Evolutionary conservation across 1,139 yeast genomes (phyloP).

Genomic region (Waltiozyma sp.): DNA sequence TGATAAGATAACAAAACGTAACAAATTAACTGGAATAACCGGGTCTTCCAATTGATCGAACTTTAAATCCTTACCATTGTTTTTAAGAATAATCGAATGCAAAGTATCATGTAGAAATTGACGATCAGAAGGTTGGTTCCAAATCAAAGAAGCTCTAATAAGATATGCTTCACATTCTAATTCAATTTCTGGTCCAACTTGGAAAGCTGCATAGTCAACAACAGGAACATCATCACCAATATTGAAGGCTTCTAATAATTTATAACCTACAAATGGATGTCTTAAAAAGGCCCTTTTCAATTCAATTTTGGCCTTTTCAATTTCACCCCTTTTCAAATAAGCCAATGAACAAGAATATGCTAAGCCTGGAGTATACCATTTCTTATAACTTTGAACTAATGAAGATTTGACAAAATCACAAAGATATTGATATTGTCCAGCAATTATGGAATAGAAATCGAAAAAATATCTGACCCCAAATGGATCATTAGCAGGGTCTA

Average conservation of each 20-base stretch:
- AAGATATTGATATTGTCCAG: constrained; percentile 55
- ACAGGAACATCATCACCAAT: constrained; percentile 15
- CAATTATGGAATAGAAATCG: constrained; percentile 64
- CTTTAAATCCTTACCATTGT: constrained; percentile 2
- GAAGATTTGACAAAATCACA: constrained; percentile 45
- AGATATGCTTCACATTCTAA: constrained; percentile 41
- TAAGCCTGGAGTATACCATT: constrained; percentile 69
- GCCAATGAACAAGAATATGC: constrained; percentile 62
- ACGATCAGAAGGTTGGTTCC: constrained; percentile 37
- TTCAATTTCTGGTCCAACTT: constrained; percentile 20
- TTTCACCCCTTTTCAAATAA: constrained; percentile 27
- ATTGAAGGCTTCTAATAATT: constrained; percentile 33
- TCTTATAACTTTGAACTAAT: constrained; percentile 41
- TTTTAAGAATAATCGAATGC: constrained; percentile 25
- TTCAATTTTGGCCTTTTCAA: constrained; percentile 33
- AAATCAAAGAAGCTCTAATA: constrained; percentile 36
- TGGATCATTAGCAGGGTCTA: constrained; percentile 76
- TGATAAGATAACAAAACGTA: constrained; percentile 57
- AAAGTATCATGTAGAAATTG: constrained; percentile 40
- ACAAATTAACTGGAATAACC: constrained; percentile 44
- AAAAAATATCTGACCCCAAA: constrained; percentile 74
- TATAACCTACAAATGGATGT: constrained; percentile 52
- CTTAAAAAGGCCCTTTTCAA: constrained; percentile 39
- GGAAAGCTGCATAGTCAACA: constrained; percentile 19
- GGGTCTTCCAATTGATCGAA: constrained; percentile 10